These are phyloP conservation scores for Rosa lucieae DNA, from an alignment of 306 rosid species.

Conservation along the genomic window DNA sequence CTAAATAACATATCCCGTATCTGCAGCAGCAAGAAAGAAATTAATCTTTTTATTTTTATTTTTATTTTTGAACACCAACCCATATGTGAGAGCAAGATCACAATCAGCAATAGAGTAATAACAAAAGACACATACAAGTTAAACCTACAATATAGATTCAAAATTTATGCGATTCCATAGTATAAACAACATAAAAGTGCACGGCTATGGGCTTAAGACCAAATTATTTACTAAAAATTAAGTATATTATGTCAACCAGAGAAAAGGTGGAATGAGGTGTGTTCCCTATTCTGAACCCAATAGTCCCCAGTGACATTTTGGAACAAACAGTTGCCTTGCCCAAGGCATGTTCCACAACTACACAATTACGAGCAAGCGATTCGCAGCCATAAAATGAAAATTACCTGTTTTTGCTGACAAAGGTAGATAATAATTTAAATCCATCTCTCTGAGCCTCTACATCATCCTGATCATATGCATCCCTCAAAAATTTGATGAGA, in stretches of 20 bases:
- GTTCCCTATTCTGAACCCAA: neutral
- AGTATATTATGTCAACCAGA: neutral
- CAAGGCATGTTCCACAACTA: neutral
- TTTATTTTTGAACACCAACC: neutral
- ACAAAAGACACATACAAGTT: neutral
- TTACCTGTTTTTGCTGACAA: slow-evolving; percentile 70
- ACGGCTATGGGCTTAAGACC: neutral
- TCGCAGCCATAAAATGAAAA: neutral
- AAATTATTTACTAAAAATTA: neutral
- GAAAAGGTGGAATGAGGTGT: neutral
- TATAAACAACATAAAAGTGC: neutral
- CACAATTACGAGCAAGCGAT: neutral
- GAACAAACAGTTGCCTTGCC: neutral
- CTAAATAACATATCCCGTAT: slow-evolving; percentile 30
- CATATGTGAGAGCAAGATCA: slow-evolving; percentile 17
- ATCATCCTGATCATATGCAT: slow-evolving; percentile 56
- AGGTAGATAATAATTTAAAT: slow-evolving; percentile 51
- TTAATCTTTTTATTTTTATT: neutral
- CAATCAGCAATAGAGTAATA: slow-evolving; percentile 1
- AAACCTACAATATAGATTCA: slow-evolving; percentile 1
- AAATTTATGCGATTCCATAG: slow-evolving; percentile 12
- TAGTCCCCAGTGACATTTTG: neutral
- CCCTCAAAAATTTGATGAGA: slow-evolving; percentile 60
- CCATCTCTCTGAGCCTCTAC: slow-evolving; percentile 59
- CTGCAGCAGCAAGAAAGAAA: slow-evolving; percentile 42